Base-by-base conservation (phyloP, 2,329 filamentous ascomycete species). In the Microdochium bolleyi region DNA sequence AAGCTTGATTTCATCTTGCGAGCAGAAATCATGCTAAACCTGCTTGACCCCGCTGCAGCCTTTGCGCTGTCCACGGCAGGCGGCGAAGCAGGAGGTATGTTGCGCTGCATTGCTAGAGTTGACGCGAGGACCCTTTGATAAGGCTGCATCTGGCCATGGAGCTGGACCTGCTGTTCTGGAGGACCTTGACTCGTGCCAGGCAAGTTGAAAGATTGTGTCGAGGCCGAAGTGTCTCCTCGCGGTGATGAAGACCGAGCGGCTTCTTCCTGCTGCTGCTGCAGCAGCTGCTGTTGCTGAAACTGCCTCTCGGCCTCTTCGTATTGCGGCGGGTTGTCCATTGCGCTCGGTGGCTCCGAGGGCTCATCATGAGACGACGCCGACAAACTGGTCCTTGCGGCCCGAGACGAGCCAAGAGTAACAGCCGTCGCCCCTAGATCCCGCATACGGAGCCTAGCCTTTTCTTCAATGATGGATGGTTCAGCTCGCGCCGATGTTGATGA, bases 1-100 rank as follows among this genome's bases (percentile, higher is more conserved):
- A 49, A 38, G 44, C 52, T 48, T 2, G 54, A 56, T 48, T 56
- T 56, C 41, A 54, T 48, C 41, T 49, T 54, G 25, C 54, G 48
- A 3, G 48, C 48, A 25, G 48, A 27, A 8, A 30, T 49, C 24
- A 49, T 49, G 24, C 25, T 27, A 24, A 30, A 30, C 25, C 24
- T 27, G 24, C 7, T 27, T 11, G 8, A 3, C 8, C 3, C 24
- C 7, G 24, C 13, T 25, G 24, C 24, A 24, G 48, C 22, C 24
- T 25, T 49, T 14, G 21, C 14, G 48, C n/a, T 21, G 22, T 25
- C 48, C 24, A 30, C 14, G 14, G 10, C 48, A 16, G 24, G 24
- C 14, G 13, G 3, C 3, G 48, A 16, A 27, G n/a, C 3, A 9
- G 48, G 48, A 30, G 13, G 3, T 7, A 30, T 30, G 24, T 16